Base-by-base conservation (phyloP, 2,329 filamentous ascomycete genomes). In the Cladosporium halotolerans region DNA sequence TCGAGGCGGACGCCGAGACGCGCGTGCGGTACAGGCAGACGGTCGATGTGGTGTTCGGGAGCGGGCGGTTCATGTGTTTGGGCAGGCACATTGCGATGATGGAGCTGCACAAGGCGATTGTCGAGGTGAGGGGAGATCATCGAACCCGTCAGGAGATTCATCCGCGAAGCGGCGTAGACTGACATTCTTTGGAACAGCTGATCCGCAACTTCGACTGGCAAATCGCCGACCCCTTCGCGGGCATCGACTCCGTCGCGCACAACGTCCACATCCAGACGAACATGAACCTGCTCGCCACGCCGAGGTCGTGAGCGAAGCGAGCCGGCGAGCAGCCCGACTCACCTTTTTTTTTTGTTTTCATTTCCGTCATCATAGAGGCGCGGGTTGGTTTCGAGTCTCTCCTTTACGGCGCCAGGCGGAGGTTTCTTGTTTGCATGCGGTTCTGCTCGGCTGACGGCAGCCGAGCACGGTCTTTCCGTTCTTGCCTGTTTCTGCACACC, bases 61-160 rank as follows among this genome's bases (percentile, higher is more conserved):
- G 70, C n/a, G 76, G 76, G 0, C 70, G 69, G 32, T 73, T 68
- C 54, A 62, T 68, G 58, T 78, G 76, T 56, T 60, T 78, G n/a
- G 77, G 76, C 4, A 74, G 70, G 60, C 63, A 70, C 1, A 74
- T 79, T 52, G 76, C 76, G 1, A 60, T 73, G 49, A 74, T 78
- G 67, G 76, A 78, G 61, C 58, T 79, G 44, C 70, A 76, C 56
- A 79, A 79, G 56, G 66, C 71, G 3, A 61, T 77, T 44, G 71
- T 76, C 13, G 74, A 77, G 72, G 76, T 78, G 64, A 51, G 39
- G 3, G 39, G 14, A 18, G 18, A 41, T 7, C 14, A 40, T 18
- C 7, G 14, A 41, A 8, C 11, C 16, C 16, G 16, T 18, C 16
- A 18, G 16, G 16, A 18, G 16, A 18, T 18, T 18, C 16, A 18